Evolutionary conservation across 169 alveolate genomes (phyloP).

Genomic region (Perkinsus marinus): DNA sequence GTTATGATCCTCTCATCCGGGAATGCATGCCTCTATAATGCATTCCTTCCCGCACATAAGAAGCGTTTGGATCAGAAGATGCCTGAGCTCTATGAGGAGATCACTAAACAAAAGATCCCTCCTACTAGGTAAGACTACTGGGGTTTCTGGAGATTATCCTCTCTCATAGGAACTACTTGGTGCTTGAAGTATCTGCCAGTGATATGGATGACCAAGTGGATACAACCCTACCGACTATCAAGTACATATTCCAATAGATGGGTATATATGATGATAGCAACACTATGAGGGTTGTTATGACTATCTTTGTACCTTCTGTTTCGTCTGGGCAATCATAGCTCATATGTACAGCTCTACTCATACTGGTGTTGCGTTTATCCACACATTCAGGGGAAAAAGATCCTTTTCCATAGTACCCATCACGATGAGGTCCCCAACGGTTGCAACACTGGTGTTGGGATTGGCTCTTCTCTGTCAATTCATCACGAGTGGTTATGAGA

Average conservation of each 20-base stretch:
- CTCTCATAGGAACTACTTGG: constrained; percentile 42
- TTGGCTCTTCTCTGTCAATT: too few species aligned
- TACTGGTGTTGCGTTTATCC: too few species aligned
- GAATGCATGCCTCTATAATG: constrained; percentile 66
- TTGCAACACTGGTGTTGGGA: too few species aligned
- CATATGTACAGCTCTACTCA: too few species aligned
- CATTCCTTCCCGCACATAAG: constrained; percentile 55
- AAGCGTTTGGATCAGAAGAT: constrained; percentile 46
- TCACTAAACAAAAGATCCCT: constrained; percentile 30
- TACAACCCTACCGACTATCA: constrained; percentile 64
- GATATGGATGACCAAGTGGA: constrained; percentile 64
- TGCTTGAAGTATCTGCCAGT: constrained; percentile 67
- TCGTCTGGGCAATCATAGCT: too few species aligned
- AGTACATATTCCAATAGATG: constrained; percentile 38
- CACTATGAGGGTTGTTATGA: neutral
- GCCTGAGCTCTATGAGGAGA: constrained; percentile 39
- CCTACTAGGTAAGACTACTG: constrained; percentile 6
- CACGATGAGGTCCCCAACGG: too few species aligned
- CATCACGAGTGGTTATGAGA: too few species aligned
- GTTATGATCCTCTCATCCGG: constrained; percentile 73
- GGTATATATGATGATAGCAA: neutral
- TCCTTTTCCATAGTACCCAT: too few species aligned
- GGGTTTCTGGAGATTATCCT: neutral
- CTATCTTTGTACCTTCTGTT: too few species aligned
- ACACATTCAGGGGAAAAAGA: too few species aligned